Percentiles rank a stretch among this genome's conserved stretches.
Evolutionary conservation across 2,329 filamentous ascomycete species (phyloP).

Genomic region (Huntiella decipiens): DNA sequence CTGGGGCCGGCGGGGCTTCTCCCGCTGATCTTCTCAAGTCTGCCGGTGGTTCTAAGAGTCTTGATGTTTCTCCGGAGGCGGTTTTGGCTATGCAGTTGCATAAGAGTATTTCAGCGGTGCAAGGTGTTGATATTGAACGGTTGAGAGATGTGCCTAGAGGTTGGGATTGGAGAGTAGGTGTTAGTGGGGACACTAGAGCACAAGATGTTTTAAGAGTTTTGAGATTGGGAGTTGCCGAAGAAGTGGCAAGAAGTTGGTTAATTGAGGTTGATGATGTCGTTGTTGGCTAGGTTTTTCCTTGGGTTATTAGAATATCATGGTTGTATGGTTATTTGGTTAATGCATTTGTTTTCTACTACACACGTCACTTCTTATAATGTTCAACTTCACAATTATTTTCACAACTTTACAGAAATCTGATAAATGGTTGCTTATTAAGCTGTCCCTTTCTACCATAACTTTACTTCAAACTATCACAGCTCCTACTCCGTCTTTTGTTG

Average conservation of each 20-base stretch:
- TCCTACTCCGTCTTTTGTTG: constrained; percentile 3
- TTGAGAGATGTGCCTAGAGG: constrained; percentile 26
- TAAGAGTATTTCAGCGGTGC: constrained; percentile 37
- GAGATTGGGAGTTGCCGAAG: constrained; percentile 53
- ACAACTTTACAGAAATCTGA: too few species aligned
- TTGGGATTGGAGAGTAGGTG: constrained; percentile 64
- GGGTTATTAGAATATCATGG: not conserved
- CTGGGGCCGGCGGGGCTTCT: constrained; percentile 41
- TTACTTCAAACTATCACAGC: not conserved
- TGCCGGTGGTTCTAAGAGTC: constrained; percentile 41
- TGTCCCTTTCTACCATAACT: not conserved
- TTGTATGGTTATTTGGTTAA: constrained; percentile 1
- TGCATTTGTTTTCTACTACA: not conserved
- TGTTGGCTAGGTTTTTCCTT: constrained; percentile 17
- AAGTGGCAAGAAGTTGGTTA: constrained; percentile 52
- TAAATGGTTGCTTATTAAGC: not conserved
- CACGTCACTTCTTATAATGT: not conserved
- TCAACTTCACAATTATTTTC: not conserved
- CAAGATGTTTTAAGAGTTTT: constrained; percentile 54
- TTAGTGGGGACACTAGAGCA: constrained; percentile 46
- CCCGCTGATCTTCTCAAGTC: constrained; percentile 46
- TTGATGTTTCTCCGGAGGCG: constrained; percentile 47
- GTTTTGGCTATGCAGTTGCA: constrained; percentile 46
- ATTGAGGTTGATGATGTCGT: constrained; percentile 41
- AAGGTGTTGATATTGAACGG: constrained; percentile 18